Evolutionary conservation across 2,329 filamentous ascomycete species (phyloP).

Genomic region (Pseudopithomyces maydicus): DNA sequence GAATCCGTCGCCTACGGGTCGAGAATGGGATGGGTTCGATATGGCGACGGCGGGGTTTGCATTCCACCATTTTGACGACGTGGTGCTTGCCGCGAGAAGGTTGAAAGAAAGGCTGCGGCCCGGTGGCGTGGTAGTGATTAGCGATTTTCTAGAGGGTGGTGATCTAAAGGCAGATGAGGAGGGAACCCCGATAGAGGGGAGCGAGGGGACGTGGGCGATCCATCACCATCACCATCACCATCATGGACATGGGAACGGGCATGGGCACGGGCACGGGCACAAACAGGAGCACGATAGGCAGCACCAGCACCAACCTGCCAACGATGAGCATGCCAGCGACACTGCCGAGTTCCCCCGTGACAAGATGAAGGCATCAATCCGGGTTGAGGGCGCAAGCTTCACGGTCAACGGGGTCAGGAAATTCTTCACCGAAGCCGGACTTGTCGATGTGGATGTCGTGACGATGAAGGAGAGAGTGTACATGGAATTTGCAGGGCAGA

Average conservation of each 20-base stretch:
- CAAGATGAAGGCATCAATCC: slow-evolving; percentile 59
- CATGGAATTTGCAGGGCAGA: slow-evolving; percentile 47
- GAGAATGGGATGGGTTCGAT: slow-evolving; percentile 49
- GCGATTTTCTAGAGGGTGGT: slow-evolving; percentile 68
- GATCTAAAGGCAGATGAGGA: slow-evolving; percentile 35
- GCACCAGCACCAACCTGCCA: slow-evolving; percentile 8
- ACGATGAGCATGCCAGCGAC: slow-evolving; percentile 10
- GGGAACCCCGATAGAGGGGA: slow-evolving; percentile 27
- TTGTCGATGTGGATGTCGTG: slow-evolving; percentile 61
- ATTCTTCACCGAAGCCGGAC: slow-evolving; percentile 69
- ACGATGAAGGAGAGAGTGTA: slow-evolving; percentile 58
- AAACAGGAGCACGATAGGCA: slow-evolving; percentile 22
- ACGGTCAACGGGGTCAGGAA: slow-evolving; percentile 61
- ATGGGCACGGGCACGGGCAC: slow-evolving; percentile 21
- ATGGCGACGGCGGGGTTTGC: slow-evolving; percentile 49
- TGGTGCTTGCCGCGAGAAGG: slow-evolving; percentile 61
- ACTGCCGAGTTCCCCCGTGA: slow-evolving; percentile 13
- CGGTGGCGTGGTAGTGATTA: slow-evolving; percentile 69
- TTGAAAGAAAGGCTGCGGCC: slow-evolving; percentile 66
- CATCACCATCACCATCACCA: slow-evolving; percentile 30
- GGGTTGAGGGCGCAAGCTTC: slow-evolving; percentile 65
- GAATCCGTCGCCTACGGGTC: slow-evolving; percentile 22
- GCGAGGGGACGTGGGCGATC: slow-evolving; percentile 27
- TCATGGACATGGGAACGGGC: slow-evolving; percentile 23
- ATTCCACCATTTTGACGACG: slow-evolving; percentile 62